Base-by-base conservation (phyloP, 2,329 filamentous ascomycete genomes). In the Conoideocrella luteorostrata region DNA sequence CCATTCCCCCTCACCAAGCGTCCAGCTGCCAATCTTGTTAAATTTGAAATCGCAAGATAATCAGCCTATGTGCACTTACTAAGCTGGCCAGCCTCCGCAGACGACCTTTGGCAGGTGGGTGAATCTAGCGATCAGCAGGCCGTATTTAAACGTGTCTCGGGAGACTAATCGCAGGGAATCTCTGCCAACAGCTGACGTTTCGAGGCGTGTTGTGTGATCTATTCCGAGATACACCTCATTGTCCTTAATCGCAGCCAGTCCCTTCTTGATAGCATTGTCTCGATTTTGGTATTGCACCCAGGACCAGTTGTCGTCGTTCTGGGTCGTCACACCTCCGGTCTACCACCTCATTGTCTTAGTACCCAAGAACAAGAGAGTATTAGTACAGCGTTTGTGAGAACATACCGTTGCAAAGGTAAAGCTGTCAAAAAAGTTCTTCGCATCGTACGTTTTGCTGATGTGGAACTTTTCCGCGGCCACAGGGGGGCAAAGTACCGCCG, bases 51-150 rank as follows among this genome's bases (percentile, higher is more conserved):
- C n/a, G n/a, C n/a, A n/a, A n/a, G n/a, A n/a, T n/a, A n/a, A n/a
- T n/a, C n/a, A n/a, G n/a, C n/a, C n/a, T n/a, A n/a, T n/a, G n/a
- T n/a, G n/a, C 13, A 53, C 63, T 59, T 64, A 77, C 70, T 80
- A 70, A 65, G 83, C 81, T 5, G 84, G 84, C 84, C 84, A 88
- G 6, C 74, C 71, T 32, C 84, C 84, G 52, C 84, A 88, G 35
- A 70, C 66, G 4, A 73, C 69, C 38, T 66, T 70, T n/a, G 84
- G 83, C 65, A 88, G 78, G 52, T 46, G 44, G n/a, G 11, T 43
- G 24, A 43, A 46, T 12, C 35, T 34, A 20, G 82, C 68, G 30
- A 88, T 76, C 52, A 88, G 72, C 22, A 88, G 73, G 5, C 81
- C 84, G 39, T 78, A 69, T 43, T 69, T 75, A 61, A 83, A 88